Conservation (phyloP, 805 yeast species). For the Starmera caribaea region DNA sequence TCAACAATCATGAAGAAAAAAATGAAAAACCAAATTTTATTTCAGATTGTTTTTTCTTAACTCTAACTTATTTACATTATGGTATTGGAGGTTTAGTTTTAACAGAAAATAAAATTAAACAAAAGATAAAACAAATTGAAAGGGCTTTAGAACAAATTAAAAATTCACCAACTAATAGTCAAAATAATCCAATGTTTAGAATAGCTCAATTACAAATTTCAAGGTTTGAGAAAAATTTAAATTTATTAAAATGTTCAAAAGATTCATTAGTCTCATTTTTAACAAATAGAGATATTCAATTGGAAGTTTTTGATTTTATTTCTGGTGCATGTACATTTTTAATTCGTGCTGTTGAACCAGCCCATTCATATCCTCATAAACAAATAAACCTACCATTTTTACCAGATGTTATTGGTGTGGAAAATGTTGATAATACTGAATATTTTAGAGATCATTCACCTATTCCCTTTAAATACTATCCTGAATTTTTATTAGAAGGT, state of each 20-base stretch:
- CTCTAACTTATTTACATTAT: conserved; percentile 72
- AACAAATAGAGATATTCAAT: conserved; percentile 43
- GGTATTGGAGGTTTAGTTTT: conserved; percentile 77
- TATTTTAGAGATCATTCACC: conserved; percentile 59
- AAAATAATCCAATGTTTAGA: conserved; percentile 18
- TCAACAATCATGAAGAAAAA: conserved; percentile 28
- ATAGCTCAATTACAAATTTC: conserved; percentile 35
- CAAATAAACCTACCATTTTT: conserved; percentile 47
- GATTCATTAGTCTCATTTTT: conserved; percentile 58
- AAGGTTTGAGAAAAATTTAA: conserved; percentile 34
- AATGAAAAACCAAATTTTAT: conserved; percentile 58
- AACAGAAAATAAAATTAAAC: conserved; percentile 44
- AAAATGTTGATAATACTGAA: conserved; percentile 69
- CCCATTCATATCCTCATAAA: conserved; percentile 47
- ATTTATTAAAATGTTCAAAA: conserved; percentile 31
- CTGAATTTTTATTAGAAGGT: conserved; percentile 82
- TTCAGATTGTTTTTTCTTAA: conserved; percentile 80
- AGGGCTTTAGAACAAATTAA: conserved; percentile 23
- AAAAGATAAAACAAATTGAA: conserved; percentile 38
- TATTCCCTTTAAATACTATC: conserved; percentile 68
- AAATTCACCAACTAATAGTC: conserved; percentile 1
- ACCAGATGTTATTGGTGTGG: conserved; percentile 49
- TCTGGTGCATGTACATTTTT: conserved; percentile 69
- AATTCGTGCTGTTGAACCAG: conserved; percentile 63
- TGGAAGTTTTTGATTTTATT: conserved; percentile 66